Evolutionary conservation across 1,139 yeast genomes (phyloP), one percentile per base, ranked within the genome.

Genomic region (Geotrichum phurueaensis): DNA sequence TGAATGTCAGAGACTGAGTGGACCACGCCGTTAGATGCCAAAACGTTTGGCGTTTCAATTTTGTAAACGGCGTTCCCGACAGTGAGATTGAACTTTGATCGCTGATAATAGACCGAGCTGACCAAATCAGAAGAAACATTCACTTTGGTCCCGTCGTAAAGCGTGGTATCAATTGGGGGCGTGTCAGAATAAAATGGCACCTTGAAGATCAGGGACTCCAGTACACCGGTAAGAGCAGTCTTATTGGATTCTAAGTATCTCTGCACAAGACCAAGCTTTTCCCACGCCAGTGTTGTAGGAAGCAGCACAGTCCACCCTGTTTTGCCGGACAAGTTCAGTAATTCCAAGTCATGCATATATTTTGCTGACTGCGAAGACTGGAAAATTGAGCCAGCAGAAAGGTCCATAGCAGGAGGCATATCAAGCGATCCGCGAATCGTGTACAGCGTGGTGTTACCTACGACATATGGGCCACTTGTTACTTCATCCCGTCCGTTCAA

Each of bases 1-100:
- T 83, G 69, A 0, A 89, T 77, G 12, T 79, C 73, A 53, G 79
- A 75, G 5, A 88, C 76, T 1, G 92, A 84, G 70, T 91, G 98
- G 1, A 89, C 82, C 0, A 92, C 97, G 0, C 98, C 99, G 69
- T 87, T 86, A 64, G 83, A 84, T 71, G 89, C 92, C 20, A 94
- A 71, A 9, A 90, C 79, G 70, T 94, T 97, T 1, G 84, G 77
- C 63, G 83, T 80, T 57, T 79, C 77, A 1, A 71, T 64, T 33
- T 64, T 62, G 22, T 63, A 53, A 1, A 36, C 56, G 7, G 66
- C 54, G 4, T 65, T 68, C 45, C 73, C 73, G 29, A 80, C 63
- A 27, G 65, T 62, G 27, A 74, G 61, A 10, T 72, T 63, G 7
- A 66, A 63, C 15, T 29, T 45, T 1, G 43, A 45, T 47, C 20